Percentiles rank a stretch among this genome's conserved stretches.
These are phyloP conservation scores for Colletotrichum endophyticum DNA, from an alignment of 2,329 filamentous ascomycete species.

Conservation along the genomic window DNA sequence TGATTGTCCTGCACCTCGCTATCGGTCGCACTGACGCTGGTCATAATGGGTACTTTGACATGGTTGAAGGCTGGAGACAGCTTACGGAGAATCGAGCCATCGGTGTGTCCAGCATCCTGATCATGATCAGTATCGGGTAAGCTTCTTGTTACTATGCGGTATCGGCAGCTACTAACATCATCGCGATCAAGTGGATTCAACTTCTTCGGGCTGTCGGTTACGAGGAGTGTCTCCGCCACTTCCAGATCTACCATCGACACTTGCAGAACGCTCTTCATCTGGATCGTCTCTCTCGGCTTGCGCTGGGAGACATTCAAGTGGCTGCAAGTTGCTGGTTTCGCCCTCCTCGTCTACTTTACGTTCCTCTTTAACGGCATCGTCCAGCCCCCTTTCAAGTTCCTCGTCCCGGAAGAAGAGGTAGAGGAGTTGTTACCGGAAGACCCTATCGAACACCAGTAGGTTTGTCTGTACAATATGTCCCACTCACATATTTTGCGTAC, in stretches of 20 bases:
- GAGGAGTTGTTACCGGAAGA: constrained; percentile 79
- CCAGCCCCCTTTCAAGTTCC: constrained; percentile 76
- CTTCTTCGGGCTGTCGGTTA: constrained; percentile 96
- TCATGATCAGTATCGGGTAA: constrained; percentile 98
- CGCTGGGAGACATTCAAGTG: constrained; percentile 99
- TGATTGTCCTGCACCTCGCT: constrained; percentile 78
- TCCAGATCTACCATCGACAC: constrained; percentile 97
- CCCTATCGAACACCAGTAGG: constrained; percentile 73
- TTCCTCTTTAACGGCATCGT: constrained; percentile 96
- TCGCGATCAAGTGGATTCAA: constrained; percentile 81
- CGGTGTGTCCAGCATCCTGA: constrained; percentile 79
- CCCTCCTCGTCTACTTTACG: constrained; percentile 90
- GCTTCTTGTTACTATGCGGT: constrained; percentile 26
- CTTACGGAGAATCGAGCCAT: constrained; percentile 76
- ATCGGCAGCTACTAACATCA: constrained; percentile 17
- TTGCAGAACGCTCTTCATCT: constrained; percentile 96
- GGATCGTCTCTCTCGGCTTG: constrained; percentile 90
- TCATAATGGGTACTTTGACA: constrained; percentile 86
- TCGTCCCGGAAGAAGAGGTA: constrained; percentile 59
- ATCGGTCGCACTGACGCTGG: constrained; percentile 79
- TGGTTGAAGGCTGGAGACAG: constrained; percentile 82
- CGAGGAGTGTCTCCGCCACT: constrained; percentile 86
- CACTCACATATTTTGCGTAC: not conserved
- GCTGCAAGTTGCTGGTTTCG: constrained; percentile 91
- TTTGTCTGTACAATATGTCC: not conserved